These are phyloP conservation scores for Aegilops sharonensis DNA, from an alignment of 176 grass and related monocot genomes.

Conservation along the genomic window DNA sequence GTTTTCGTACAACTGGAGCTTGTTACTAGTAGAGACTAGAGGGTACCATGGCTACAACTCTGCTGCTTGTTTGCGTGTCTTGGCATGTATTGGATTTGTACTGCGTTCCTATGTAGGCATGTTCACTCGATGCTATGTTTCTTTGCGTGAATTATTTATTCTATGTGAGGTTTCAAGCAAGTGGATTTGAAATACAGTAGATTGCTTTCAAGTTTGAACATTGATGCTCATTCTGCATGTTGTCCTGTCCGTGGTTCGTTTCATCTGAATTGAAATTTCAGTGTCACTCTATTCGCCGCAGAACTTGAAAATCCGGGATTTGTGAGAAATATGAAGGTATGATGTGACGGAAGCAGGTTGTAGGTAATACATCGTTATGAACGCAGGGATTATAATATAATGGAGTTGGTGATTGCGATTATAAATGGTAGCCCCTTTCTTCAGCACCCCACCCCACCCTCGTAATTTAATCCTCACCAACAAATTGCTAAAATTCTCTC, in stretches of 20 bases:
- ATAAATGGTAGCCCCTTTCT: no score
- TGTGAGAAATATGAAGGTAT: no score
- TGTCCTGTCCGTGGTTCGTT: neutral
- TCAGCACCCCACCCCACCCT: no score
- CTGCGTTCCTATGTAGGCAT: neutral
- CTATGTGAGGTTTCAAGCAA: neutral
- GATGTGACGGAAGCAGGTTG: neutral
- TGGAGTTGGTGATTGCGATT: no score
- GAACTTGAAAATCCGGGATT: neutral
- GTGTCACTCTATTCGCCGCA: no score
- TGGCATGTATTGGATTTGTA: neutral
- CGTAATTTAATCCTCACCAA: no score
- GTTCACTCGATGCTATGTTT: neutral
- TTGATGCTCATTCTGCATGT: neutral
- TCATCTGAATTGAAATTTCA: neutral
- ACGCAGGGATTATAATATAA: no score
- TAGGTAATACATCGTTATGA: neutral
- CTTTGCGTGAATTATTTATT: neutral
- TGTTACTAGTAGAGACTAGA: neutral
- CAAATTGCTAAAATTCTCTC: no score
- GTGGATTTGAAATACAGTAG: neutral
- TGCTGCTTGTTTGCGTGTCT: conserved; percentile 9
- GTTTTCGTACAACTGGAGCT: neutral
- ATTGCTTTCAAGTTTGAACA: neutral
- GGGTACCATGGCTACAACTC: neutral